Percentiles rank a stretch among this genome's conserved stretches.
Conservation (phyloP, 2,329 filamentous ascomycete species). For the Xylariaceae sp. region DNA sequence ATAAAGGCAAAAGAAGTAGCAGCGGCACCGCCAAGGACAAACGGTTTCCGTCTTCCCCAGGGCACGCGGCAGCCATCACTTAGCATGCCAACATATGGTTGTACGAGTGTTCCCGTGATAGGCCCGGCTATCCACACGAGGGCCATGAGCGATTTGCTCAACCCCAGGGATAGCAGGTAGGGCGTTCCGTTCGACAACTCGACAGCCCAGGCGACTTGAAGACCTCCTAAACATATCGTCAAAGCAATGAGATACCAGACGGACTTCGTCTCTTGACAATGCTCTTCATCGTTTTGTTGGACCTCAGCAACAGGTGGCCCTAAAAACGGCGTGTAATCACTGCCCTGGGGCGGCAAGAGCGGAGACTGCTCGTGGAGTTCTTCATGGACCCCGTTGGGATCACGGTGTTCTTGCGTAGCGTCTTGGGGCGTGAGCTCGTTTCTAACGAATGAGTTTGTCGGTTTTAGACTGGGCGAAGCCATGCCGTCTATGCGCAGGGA, state of each 20-base stretch:
- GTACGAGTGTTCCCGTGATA: conserved; percentile 70
- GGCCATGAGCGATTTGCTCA: conserved; percentile 78
- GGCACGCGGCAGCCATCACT: conserved; percentile 70
- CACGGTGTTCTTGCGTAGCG: conserved; percentile 21
- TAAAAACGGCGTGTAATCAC: conserved; percentile 36
- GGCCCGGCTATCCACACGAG: conserved; percentile 82
- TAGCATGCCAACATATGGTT: conserved; percentile 76
- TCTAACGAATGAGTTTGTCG: conserved; percentile 17
- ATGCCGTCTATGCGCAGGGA: conserved; percentile 20
- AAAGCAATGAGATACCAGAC: conserved; percentile 79
- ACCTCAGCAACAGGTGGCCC: conserved; percentile 28
- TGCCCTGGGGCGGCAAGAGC: conserved; percentile 40
- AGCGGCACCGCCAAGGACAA: conserved; percentile 65
- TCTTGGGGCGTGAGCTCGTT: conserved; percentile 17
- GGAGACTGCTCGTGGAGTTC: conserved; percentile 44
- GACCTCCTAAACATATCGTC: conserved; percentile 78
- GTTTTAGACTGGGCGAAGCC: conserved; percentile 28
- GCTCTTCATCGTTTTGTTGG: conserved; percentile 34
- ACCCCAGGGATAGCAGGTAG: conserved; percentile 71
- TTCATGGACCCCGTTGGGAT: conserved; percentile 26
- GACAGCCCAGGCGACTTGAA: conserved; percentile 94
- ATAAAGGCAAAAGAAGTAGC: conserved; percentile 65
- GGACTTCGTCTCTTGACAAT: conserved; percentile 66
- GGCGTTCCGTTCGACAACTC: conserved; percentile 91
- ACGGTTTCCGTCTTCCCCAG: conserved; percentile 77